Conservation (phyloP, 2,329 filamentous ascomycete genomes). For the Aspergillus pseudotamarii region DNA sequence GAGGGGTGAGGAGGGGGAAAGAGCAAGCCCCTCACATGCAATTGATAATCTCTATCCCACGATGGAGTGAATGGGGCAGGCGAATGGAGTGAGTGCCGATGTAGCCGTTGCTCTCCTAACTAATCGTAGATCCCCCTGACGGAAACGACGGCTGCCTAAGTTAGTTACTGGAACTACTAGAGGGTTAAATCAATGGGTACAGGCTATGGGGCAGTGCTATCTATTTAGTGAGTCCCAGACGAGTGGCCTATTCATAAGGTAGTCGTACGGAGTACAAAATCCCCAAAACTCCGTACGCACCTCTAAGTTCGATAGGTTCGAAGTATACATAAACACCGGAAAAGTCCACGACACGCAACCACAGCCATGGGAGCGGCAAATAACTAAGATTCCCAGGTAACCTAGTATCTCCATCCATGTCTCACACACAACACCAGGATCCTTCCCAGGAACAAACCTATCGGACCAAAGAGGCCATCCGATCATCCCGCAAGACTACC, state of each 20-base stretch:
- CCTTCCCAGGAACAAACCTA: neutral
- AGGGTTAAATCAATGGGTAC: neutral
- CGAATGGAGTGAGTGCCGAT: neutral
- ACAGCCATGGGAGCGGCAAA: neutral
- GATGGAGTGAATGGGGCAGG: neutral
- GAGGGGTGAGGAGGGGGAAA: neutral
- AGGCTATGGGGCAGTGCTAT: neutral
- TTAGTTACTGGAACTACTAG: neutral
- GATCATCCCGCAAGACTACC: neutral
- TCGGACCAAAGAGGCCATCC: neutral
- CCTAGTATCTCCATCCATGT: neutral
- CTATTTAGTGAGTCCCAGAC: neutral
- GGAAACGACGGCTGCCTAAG: conserved; percentile 3
- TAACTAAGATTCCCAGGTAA: neutral
- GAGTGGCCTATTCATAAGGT: neutral
- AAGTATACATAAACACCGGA: neutral
- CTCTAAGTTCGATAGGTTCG: neutral
- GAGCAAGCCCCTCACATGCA: neutral
- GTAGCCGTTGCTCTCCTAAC: neutral
- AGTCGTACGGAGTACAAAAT: neutral
- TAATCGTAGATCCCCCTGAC: conserved; percentile 7
- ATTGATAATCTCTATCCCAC: neutral
- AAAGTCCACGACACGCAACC: neutral
- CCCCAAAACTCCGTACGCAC: neutral
- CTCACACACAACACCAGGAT: neutral